Conservation (phyloP, 768 basidiomycete species). For the Phaffia tasmanica region DNA sequence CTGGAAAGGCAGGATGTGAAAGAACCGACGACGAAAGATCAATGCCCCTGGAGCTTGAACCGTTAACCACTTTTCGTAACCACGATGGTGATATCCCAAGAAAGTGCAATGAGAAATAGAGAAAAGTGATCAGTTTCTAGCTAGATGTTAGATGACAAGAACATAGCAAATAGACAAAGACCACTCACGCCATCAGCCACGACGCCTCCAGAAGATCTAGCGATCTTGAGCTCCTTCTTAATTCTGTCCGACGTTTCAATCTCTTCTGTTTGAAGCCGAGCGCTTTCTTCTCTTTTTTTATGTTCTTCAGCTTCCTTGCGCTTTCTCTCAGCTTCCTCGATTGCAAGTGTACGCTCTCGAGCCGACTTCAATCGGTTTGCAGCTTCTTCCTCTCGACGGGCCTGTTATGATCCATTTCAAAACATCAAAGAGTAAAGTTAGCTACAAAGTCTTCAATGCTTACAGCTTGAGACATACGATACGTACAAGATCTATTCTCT, state of each 20-base stretch:
- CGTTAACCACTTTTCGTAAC: slow-evolving; percentile 14
- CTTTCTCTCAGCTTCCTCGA: background rate
- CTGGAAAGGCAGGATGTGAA: slow-evolving; percentile 11
- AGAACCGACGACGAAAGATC: slow-evolving; percentile 21
- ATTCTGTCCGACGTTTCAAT: background rate
- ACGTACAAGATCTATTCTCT: too few species aligned
- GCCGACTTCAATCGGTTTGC: background rate
- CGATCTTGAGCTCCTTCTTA: background rate
- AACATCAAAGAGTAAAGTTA: too few species aligned
- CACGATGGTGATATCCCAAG: background rate
- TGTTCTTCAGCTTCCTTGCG: background rate
- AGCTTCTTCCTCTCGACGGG: slow-evolving; percentile 7
- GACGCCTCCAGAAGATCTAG: background rate
- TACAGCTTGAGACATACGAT: too few species aligned
- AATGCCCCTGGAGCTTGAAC: slow-evolving; percentile 18
- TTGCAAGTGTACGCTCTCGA: background rate
- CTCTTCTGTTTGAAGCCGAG: background rate
- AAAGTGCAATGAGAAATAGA: background rate
- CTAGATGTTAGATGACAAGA: background rate
- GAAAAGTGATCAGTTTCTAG: background rate
- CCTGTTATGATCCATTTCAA: too few species aligned
- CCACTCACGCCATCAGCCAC: slow-evolving; percentile 19
- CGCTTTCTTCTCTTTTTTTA: background rate
- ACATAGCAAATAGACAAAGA: background rate
- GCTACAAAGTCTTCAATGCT: too few species aligned